These are phyloP conservation scores for Xanthoconium purpureum DNA, from an alignment of 768 basidiomycete genomes.

Conservation along the genomic window DNA sequence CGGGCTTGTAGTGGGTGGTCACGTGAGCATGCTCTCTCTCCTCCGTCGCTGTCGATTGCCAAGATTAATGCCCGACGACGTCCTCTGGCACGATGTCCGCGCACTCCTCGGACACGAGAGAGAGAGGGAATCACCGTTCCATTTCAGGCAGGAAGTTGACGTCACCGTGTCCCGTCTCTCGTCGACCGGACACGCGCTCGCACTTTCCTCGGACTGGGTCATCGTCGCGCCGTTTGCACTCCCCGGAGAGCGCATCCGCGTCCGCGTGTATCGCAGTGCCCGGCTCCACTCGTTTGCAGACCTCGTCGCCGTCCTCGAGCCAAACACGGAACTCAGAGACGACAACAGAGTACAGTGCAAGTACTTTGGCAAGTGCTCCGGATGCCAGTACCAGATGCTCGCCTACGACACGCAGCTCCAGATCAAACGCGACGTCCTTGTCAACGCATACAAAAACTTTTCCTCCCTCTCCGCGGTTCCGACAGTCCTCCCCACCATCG, in stretches of 20 bases:
- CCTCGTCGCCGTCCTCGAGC: conserved; percentile 57
- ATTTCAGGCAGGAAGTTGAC: conserved; percentile 58
- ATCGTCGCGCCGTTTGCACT: conserved; percentile 81
- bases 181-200: conserved; percentile 65
- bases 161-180: conserved; percentile 63
- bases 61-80: conserved; percentile 54
- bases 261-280: conserved; percentile 66
- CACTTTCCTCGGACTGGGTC: conserved; percentile 66
- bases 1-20: neutral
- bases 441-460: conserved; percentile 80
- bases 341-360: conserved; percentile 65
- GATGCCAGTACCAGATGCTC: conserved; percentile 96
- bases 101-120: conserved; percentile 58
- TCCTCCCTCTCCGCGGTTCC: conserved; percentile 62
- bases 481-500: conserved; percentile 64
- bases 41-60: neutral
- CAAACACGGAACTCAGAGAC: conserved; percentile 68
- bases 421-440: conserved; percentile 81
- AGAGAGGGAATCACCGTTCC: conserved; percentile 44
- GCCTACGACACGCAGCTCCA: conserved; percentile 84
- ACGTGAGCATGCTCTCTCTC: neutral
- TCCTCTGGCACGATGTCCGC: conserved; percentile 69
- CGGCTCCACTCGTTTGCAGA: conserved; percentile 76
- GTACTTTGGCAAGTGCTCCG: conserved; percentile 87
- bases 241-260: conserved; percentile 77